Percentiles rank a stretch among this genome's conserved stretches.
phyloP scores from a whole-genome alignment of 2,329 filamentous ascomycete species.

The Aspergillus transmontanensis region DNA sequence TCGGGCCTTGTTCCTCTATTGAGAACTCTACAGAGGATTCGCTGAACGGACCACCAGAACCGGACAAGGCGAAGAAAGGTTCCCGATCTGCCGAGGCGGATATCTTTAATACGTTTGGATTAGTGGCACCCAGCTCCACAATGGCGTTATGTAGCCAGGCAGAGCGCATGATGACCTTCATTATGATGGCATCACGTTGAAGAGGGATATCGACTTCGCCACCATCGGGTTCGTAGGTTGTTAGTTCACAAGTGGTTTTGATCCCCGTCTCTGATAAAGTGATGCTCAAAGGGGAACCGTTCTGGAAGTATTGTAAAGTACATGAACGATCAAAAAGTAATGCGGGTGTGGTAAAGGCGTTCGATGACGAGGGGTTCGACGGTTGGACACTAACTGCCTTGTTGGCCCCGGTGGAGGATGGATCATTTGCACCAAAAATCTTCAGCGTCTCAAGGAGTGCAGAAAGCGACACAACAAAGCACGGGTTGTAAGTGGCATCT shows the following conservation, averaged over 20 bases:
- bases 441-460: slow-evolving; percentile 91
- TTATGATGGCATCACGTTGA: slow-evolving; percentile 73
- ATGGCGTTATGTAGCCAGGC: slow-evolving; percentile 55
- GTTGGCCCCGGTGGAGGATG: slow-evolving; percentile 42
- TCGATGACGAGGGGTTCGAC: slow-evolving; percentile 50
- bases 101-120: slow-evolving; percentile 72
- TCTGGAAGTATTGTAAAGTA: slow-evolving; percentile 73
- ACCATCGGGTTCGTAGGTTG: slow-evolving; percentile 79
- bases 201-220: slow-evolving; percentile 70
- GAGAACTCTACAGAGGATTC: slow-evolving; percentile 64
- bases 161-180: slow-evolving; percentile 92
- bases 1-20: slow-evolving; percentile 43
- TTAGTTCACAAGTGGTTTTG: slow-evolving; percentile 85
- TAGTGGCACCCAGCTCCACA: slow-evolving; percentile 61
- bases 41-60: slow-evolving; percentile 59
- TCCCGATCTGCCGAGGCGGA: slow-evolving; percentile 60
- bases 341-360: slow-evolving; percentile 81
- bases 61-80: slow-evolving; percentile 76
- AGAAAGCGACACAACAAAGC: slow-evolving; percentile 83
- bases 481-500: slow-evolving; percentile 53
- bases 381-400: slow-evolving; percentile 34
- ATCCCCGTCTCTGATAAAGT: slow-evolving; percentile 84
- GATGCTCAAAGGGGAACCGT: slow-evolving; percentile 79
- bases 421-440: slow-evolving; percentile 81
- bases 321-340: slow-evolving; percentile 85